Evolutionary conservation across 192 early-diverging fungal species (phyloP), one percentile per base, ranked within the genome.

Genomic region (Backusella psychrophila): DNA sequence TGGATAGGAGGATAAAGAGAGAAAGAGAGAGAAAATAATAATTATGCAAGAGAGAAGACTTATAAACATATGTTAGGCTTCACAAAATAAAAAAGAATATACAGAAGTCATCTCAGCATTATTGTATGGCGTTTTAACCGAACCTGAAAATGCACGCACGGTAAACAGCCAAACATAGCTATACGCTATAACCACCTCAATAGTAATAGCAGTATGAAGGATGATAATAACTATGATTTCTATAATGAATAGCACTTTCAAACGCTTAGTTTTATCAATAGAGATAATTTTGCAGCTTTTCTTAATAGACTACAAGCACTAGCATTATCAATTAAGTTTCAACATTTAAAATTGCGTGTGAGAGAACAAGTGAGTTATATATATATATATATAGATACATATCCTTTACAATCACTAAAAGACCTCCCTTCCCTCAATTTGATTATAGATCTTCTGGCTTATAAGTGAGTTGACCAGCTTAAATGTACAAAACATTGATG

Each of bases 71-170:
- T 36, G 19, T 42, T 42, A 82, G 69, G 77, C 74, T 52, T 73
- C 71, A 17, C 63, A 44, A 9, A 71, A 53, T 59, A 76, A 75
- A 66, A 70, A 56, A 66, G 82, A 63, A 39, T 77, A 77, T 26
- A 71, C 34, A 17, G 72, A 66, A 9, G 42, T 71, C 26, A 86
- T 90, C 49, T 84, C 85, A 46, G 92, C 87, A 2, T 79, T 93
- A 4, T 65, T 93, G 1, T 93, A 90, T 59, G 89, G 85, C 1
- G 82, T 90, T 1, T 72, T 91, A 6, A 90, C 86, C 3, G 82
- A 87, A 33, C 75, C 84, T 31, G 72, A 42, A n/a, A 75, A 82
- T 9, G 72, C 76, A 42, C 70, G 73, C 9, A 76, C 53, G 69
- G 83, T 84, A 86, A 78, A 83, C 17, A 33, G 42, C 5, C 42